Base-by-base conservation (phyloP, 768 basidiomycete genomes). In the Peribolospora kevripleyi region DNA sequence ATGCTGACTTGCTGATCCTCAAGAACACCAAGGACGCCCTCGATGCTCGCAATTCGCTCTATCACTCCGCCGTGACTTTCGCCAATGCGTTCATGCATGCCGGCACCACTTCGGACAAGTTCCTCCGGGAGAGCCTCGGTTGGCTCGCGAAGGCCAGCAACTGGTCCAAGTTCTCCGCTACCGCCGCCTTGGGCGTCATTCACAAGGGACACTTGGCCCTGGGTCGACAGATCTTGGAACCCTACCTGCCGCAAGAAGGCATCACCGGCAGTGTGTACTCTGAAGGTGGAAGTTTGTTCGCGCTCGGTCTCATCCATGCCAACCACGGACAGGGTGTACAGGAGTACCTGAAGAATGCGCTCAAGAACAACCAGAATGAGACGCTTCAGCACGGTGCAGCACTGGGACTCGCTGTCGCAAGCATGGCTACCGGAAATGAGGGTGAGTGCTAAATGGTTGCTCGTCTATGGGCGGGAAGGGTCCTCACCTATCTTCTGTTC, bases 101-200 rank as follows among this genome's bases (percentile, higher is more conserved):
- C n/a, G 93, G 93, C 50, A 98, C 93, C 3, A 87, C 88, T 0
- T 90, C 88, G 1, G 93, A 98, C 63, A 65, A 75, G 37, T 98
- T 97, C 70, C 72, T 98, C 14, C 79, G 88, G 9, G 85, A 95
- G 53, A 97, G 97, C 66, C 75, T 98, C 42, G 91, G 95, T 65
- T 98, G 90, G 88, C 76, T 98, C 4, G 84, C 78, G 7, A 75
- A 85, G 53, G 93, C 93, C 3, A 81, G 81, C 38, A 97, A 98
- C 66, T 98, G 93, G 93, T 84, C 87, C 39, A 98, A 97, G 65
- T 98, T 97, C 70, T 85, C 87, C 3, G 86, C 93, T 5, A 95
- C 93, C 9, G 88, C 93, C 14, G 88, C 84, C 7, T 77, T 98
- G 36, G 93, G 93, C 58, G 84, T 97, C 55, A 95, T 98, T 59